phyloP scores from a whole-genome alignment of 352 stramenopile species.

The Phytophthora multivora region DNA sequence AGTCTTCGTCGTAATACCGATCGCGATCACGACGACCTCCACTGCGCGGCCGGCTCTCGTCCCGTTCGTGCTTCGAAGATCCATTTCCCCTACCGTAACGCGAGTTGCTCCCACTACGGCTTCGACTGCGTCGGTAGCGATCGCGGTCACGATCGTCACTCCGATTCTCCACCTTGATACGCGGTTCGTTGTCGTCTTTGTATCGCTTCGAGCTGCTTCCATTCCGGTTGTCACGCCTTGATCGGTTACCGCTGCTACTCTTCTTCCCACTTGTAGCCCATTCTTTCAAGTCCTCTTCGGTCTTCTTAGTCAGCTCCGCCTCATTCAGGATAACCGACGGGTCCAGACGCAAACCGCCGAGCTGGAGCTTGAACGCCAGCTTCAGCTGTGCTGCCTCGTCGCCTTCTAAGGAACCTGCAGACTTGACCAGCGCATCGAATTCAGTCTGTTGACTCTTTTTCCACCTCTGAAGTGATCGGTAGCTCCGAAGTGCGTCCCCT shows the following conservation, averaged over 20 bases:
- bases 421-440: slow-evolving; percentile 60
- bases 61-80: slow-evolving; percentile 22
- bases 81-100: slow-evolving; percentile 13
- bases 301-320: slow-evolving; percentile 72
- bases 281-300: slow-evolving; percentile 63
- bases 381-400: slow-evolving; percentile 42
- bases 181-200: slow-evolving; percentile 28
- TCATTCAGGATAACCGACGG: slow-evolving; percentile 59
- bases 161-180: slow-evolving; percentile 40
- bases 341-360: slow-evolving; percentile 70
- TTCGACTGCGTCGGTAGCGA: slow-evolving; percentile 30
- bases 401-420: slow-evolving; percentile 27
- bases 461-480: slow-evolving; percentile 64
- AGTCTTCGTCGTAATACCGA: slow-evolving; percentile 43
- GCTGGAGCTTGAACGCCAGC: slow-evolving; percentile 57
- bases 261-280: slow-evolving; percentile 37
- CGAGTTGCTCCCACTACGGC: slow-evolving; percentile 19
- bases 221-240: slow-evolving; percentile 17
- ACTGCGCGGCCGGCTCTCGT: slow-evolving; percentile 24
- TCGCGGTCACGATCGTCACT: slow-evolving; percentile 23
- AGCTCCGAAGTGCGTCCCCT: slow-evolving; percentile 72
- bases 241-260: slow-evolving; percentile 17
- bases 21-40: slow-evolving; percentile 33
- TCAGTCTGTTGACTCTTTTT: slow-evolving; percentile 66
- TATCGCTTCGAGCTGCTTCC: slow-evolving; percentile 20